A percentile compares a stretch with the other conserved stretches of the same genome.
phyloP scores from a whole-genome alignment of 306 rosid species.

The Prunus persica region DNA sequence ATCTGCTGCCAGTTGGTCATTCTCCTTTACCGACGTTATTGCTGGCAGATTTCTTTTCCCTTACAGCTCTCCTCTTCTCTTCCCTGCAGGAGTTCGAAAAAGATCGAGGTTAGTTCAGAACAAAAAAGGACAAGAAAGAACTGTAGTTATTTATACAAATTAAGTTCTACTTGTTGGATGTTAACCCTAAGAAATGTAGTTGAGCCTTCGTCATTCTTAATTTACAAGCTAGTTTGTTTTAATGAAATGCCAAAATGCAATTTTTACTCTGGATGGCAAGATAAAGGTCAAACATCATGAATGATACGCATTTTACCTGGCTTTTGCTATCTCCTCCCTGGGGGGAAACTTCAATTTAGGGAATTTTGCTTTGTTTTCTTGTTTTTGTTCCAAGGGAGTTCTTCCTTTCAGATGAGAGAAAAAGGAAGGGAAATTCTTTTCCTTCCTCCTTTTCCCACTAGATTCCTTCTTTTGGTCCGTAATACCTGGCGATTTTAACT shows the following conservation, averaged over 20 bases:
- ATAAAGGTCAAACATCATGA: conserved; percentile 4
- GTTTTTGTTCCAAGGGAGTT: not conserved
- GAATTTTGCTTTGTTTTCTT: not conserved
- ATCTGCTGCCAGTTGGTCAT: not conserved
- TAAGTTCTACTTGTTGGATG: not conserved
- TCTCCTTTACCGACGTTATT: conserved; percentile 9
- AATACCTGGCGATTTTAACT: conserved; percentile 21
- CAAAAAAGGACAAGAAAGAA: not conserved
- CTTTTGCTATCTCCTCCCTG: conserved; percentile 60
- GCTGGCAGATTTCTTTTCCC: conserved; percentile 38
- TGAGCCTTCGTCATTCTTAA: not conserved
- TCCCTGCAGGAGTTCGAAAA: conserved; percentile 57
- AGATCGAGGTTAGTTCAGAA: not conserved
- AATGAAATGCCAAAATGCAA: not conserved
- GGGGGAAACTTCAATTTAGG: conserved; percentile 54
- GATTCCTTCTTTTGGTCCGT: conserved; percentile 9
- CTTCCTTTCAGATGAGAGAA: conserved; percentile 14
- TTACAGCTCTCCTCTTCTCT: conserved; percentile 61
- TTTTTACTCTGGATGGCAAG: not conserved
- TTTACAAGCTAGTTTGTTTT: not conserved
- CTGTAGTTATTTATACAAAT: not conserved
- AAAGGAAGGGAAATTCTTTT: conserved; percentile 46
- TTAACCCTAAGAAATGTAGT: not conserved
- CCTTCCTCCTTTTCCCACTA: conserved; percentile 34
- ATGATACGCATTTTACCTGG: conserved; percentile 49